Percentiles rank a stretch among this genome's conserved stretches.
Conservation (phyloP, 345 rosid species). For the Dipteronia sinensis region DNA sequence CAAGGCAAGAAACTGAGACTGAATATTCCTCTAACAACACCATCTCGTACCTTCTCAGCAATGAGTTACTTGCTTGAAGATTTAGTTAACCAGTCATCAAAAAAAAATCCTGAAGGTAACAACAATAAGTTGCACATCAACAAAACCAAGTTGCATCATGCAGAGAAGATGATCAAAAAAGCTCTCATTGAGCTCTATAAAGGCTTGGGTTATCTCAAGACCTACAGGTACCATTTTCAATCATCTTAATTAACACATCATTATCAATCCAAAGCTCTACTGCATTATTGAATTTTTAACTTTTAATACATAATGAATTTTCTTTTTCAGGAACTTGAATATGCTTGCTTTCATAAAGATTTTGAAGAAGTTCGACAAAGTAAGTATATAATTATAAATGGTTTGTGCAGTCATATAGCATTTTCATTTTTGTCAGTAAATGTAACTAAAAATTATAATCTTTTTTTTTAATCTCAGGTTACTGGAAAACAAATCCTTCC, state of each 20-base stretch:
- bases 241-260: not conserved
- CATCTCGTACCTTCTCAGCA: conserved; percentile 81
- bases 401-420: not conserved
- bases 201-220: conserved; percentile 85
- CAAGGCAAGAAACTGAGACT: conserved; percentile 84
- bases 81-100: conserved; percentile 64
- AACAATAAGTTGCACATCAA: conserved; percentile 55
- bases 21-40: conserved; percentile 85
- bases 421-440: conserved; percentile 7
- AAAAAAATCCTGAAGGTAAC: conserved; percentile 59
- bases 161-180: conserved; percentile 91
- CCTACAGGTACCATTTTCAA: conserved; percentile 59
- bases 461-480: conserved; percentile 41
- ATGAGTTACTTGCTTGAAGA: conserved; percentile 79
- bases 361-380: conserved; percentile 94
- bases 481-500: conserved; percentile 91
- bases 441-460: conserved; percentile 6
- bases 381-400: conserved; percentile 24
- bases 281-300: not conserved
- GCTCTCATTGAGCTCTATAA: conserved; percentile 86
- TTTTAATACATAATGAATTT: not conserved
- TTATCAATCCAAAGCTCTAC: not conserved
- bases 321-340: conserved; percentile 81
- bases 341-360: conserved; percentile 95
- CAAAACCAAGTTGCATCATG: conserved; percentile 79